Conservation (phyloP, 164 flowering plant genomes). For the Nymphaea colorata region DNA sequence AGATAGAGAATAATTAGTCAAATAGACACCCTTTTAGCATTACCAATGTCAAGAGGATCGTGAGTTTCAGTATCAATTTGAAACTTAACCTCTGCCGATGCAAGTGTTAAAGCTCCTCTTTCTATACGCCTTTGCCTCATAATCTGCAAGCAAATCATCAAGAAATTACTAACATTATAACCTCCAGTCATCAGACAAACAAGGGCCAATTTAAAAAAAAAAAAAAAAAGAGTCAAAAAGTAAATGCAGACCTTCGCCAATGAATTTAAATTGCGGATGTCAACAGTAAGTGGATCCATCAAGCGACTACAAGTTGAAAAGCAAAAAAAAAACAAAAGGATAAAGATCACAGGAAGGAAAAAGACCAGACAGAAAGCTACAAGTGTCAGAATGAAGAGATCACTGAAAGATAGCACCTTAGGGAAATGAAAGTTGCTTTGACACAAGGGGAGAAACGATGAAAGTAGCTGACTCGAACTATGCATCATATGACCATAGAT, state of each 20-base stretch:
- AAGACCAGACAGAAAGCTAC: too few species aligned
- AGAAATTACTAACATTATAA: neutral
- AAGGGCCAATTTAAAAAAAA: too few species aligned
- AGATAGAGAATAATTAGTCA: neutral
- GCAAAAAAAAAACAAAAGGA: neutral
- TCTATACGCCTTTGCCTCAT: constrained; percentile 94
- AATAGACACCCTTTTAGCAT: constrained; percentile 1
- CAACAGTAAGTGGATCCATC: constrained; percentile 75
- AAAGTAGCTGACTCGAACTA: too few species aligned
- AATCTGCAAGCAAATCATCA: constrained; percentile 30
- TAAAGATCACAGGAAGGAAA: neutral
- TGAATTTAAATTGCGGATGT: constrained; percentile 79
- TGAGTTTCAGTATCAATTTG: constrained; percentile 99
- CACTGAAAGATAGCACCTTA: too few species aligned
- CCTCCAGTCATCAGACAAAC: too few species aligned
- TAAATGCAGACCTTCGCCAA: constrained; percentile 67
- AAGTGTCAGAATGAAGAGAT: too few species aligned
- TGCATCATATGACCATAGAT: too few species aligned
- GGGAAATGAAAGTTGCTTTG: too few species aligned
- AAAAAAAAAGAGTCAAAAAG: too few species aligned
- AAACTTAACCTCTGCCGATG: constrained; percentile 99
- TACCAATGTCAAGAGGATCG: constrained; percentile 99
- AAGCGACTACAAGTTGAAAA: constrained; percentile 52
- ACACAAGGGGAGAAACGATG: too few species aligned
- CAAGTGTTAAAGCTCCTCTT: constrained; percentile 96